Base-by-base conservation (phyloP, 2,329 filamentous ascomycete genomes). In the Sarocladium strictum region DNA sequence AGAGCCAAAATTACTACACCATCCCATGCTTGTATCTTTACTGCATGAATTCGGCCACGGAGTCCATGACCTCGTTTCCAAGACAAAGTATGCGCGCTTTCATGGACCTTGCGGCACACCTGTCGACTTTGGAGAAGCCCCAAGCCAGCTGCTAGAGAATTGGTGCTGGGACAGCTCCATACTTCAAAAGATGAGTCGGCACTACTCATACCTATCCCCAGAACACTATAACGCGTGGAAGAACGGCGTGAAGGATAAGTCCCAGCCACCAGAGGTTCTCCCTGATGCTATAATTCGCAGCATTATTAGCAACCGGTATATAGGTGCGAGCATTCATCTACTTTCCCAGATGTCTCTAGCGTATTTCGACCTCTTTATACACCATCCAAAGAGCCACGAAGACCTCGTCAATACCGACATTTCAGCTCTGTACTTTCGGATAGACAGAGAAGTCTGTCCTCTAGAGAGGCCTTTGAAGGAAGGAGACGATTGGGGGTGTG, bases 41-140 rank as follows among this genome's bases (percentile, higher is more conserved):
- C 35, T 38, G 15, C 35, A 38, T 38, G 35, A 38, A n/a, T 38
- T 38, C 35, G 35, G 35, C 15, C 35, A 38, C 35, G 35, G 35
- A 38, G 19, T 38, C 35, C 35, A 38, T 38, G 35, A 38, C 35
- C 41, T 54, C 3, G 53, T 54, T 17, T 54, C 53, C 14, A 19
- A 54, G 32, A 54, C 53, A 10, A 54, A 15, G 21, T 54, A 54
- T 19, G 53, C 19, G 9, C 32, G 53, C 53, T 41, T 50, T 11
- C 53, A 54, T 32, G 53, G 53, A 29, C 45, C 53, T 19, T 15
- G 35, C 35, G n/a, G 33, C n/a, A 19, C 47, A n/a, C 2, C 45
- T 15, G 24, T 32, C 23, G 54, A 55, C 49, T 55, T 55, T 53
- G 49, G 41, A 15, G 54, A 55, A 23, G 54, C 54, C 6, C 54